Evolutionary conservation across 164 flowering plant species (phyloP).

Genomic region (Vitis rupestris): DNA sequence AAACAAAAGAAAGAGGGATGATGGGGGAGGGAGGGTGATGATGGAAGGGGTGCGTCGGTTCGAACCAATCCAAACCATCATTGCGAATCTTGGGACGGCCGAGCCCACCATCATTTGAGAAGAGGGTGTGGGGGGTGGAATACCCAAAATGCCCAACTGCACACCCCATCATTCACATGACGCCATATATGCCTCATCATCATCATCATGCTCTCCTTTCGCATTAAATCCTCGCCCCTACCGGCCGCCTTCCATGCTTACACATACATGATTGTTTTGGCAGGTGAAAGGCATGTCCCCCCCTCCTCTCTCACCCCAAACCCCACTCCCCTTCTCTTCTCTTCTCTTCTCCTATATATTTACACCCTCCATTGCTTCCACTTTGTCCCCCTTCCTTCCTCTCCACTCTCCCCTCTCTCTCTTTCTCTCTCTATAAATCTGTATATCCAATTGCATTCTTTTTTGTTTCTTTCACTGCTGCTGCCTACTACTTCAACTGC

Average conservation of each 20-base stretch:
- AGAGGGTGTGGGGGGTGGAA: not conserved
- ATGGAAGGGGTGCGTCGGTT: conserved; percentile 38
- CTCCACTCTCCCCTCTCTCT: not conserved
- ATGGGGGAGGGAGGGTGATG: conserved; percentile 37
- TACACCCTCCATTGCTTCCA: not conserved
- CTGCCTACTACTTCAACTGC: conserved; percentile 13
- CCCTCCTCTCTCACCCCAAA: conserved; percentile 7
- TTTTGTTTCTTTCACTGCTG: conserved; percentile 18
- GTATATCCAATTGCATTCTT: conserved; percentile 25
- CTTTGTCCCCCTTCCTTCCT: conserved; percentile 3
- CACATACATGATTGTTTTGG: conserved; percentile 87
- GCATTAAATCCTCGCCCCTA: conserved; percentile 49
- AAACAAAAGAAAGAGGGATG: conserved; percentile 4
- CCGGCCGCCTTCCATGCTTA: conserved; percentile 77
- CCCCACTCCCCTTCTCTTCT: not conserved
- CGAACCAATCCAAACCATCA: conserved; percentile 80
- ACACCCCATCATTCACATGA: conserved; percentile 58
- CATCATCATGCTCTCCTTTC: conserved; percentile 27
- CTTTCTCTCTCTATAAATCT: conserved; percentile 11
- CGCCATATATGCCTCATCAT: conserved; percentile 38
- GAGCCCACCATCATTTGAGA: conserved; percentile 62
- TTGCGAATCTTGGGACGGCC: conserved; percentile 90
- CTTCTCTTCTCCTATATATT: conserved; percentile 8
- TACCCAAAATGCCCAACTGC: not conserved
- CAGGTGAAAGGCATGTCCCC: conserved; percentile 44